phyloP scores from a whole-genome alignment of 2,329 filamentous ascomycete genomes.

The Botrytis porri region DNA sequence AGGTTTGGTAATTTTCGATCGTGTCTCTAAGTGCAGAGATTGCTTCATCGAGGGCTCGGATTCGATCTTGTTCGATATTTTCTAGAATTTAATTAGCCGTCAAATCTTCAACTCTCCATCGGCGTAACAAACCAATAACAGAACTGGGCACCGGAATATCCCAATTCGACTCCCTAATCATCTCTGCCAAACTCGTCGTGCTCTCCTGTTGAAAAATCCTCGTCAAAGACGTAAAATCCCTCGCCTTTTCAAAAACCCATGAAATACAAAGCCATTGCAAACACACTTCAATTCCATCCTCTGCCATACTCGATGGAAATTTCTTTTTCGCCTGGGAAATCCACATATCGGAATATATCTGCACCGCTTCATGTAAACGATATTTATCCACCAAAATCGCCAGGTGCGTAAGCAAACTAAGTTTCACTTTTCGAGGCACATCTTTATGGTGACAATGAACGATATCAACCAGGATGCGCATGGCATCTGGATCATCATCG shows the following conservation, averaged over 20 bases:
- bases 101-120: accelerated
- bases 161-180: neutral
- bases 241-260: conserved; percentile 13
- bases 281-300: neutral
- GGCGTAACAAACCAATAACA: neutral
- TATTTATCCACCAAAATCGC: conserved; percentile 36
- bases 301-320: conserved; percentile 5
- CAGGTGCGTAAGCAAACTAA: conserved; percentile 33
- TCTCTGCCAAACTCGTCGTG: conserved; percentile 1
- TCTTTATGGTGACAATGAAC: conserved; percentile 31
- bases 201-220: conserved; percentile 7
- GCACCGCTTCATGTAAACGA: conserved; percentile 20
- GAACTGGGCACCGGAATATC: neutral
- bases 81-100: neutral
- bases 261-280: conserved; percentile 18
- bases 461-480: conserved; percentile 38
- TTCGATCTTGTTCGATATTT: conserved; percentile 6
- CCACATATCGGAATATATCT: conserved; percentile 22
- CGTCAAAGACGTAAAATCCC: conserved; percentile 9
- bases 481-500: conserved; percentile 37
- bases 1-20: conserved; percentile 5
- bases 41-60: neutral
- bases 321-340: neutral
- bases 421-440: conserved; percentile 32
- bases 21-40: conserved; percentile 5